Conservation (phyloP, 1,284 basidiomycete species). For the Coniferiporia sulphurascens region DNA sequence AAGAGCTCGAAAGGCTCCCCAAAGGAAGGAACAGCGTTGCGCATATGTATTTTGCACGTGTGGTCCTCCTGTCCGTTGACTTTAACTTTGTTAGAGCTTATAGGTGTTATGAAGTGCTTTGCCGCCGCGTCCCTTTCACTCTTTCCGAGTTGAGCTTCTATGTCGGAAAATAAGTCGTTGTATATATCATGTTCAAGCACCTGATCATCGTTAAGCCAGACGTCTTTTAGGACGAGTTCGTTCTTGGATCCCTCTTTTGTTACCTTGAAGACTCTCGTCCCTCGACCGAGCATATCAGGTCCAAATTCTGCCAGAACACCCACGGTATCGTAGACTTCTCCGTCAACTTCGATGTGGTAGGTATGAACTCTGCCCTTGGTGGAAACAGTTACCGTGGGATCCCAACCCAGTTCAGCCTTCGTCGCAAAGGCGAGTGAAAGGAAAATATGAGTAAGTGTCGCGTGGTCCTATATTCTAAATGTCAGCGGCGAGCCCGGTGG, state of each 20-base stretch:
- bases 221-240: background rate
- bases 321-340: background rate
- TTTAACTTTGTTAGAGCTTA: background rate
- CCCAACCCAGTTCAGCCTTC: conserved; percentile 7
- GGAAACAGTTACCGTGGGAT: background rate
- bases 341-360: background rate
- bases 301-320: background rate
- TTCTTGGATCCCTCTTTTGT: background rate
- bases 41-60: conserved; percentile 1
- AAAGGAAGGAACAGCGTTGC: background rate
- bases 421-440: conserved; percentile 5
- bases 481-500: background rate
- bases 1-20: background rate
- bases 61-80: conserved; percentile 5
- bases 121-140: background rate
- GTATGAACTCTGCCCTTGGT: background rate
- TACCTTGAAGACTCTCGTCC: background rate
- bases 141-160: background rate
- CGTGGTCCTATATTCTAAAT: background rate
- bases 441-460: background rate
- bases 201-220: conserved; percentile 1
- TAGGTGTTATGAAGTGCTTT: background rate
- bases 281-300: background rate
- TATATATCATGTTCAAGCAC: background rate
- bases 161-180: background rate